Base-by-base conservation (phyloP, 2,329 filamentous ascomycete genomes). In the Penicillium sp. region DNA sequence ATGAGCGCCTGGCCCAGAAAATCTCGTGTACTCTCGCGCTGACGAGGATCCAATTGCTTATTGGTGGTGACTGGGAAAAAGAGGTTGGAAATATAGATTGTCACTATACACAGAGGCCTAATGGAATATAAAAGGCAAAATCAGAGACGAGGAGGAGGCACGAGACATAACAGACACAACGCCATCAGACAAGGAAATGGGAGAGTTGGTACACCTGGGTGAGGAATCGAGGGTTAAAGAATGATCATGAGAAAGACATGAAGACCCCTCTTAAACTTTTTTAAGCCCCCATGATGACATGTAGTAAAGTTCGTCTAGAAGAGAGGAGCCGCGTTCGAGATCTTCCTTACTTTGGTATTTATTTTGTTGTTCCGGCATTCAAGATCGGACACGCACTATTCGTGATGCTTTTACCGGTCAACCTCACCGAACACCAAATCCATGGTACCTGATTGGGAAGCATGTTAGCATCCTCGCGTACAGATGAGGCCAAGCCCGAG, bases 391-490 rank as follows among this genome's bases (percentile, higher is more conserved):
- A 56, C 59, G 53, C 43, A 44, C 53, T 50, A 47, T 13, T 28
- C 39, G 34, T 27, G 39, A 38, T 35, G 33, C 33, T 43, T 65
- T 65, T 73, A 80, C 64, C 77, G 66, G 64, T 80, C 77, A 50
- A 80, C 76, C 63, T 80, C 77, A 82, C 89, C 89, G 70, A 93
- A 91, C 77, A 91, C 87, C 68, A 93, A 73, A 81, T 90, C 86
- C 86, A 90, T 90, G 45, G 86, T 86, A 63, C 72, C 71, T 68
- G 28, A 40, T 8, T 64, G 45, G 35, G 35, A 39, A 48, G 53
- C 51, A 27, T 42, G 50, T 48, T 41, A 48, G 53, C 32, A 53
- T 58, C 60, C 45, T 38, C 29, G 9, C 5, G 32, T 24, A 25
- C 25, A 5, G 38, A 39, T 24, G 0, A 25, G n/a, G n/a, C 1